Percentiles rank a stretch among this genome's conserved stretches.
Evolutionary conservation across 2,329 filamentous ascomycete species (phyloP).

Genomic region (Phoma herbarum): DNA sequence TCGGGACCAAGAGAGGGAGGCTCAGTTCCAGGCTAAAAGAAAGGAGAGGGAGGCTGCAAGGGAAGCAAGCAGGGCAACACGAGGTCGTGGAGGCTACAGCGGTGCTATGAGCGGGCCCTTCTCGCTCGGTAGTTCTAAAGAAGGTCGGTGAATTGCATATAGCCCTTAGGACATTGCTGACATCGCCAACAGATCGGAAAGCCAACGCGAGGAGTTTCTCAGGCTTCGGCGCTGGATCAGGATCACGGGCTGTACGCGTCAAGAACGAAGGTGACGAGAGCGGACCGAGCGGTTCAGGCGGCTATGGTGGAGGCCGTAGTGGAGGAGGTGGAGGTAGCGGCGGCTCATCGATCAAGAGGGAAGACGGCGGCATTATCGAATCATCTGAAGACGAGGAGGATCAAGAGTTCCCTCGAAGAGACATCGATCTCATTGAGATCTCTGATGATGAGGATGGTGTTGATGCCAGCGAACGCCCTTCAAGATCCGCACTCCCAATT

Average conservation of each 20-base stretch:
- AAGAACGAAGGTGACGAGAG: constrained; percentile 46
- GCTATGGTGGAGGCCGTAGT: constrained; percentile 16
- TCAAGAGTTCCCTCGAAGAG: constrained; percentile 54
- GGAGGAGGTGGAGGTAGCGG: constrained; percentile 23
- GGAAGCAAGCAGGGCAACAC: constrained; percentile 38
- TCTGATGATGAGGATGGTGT: constrained; percentile 61
- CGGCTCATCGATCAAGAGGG: constrained; percentile 33
- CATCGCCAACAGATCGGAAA: constrained; percentile 32
- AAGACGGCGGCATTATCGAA: constrained; percentile 55
- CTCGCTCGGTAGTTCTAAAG: constrained; percentile 42
- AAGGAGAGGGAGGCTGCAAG: constrained; percentile 28
- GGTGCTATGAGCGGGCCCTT: constrained; percentile 55
- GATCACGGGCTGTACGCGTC: constrained; percentile 41
- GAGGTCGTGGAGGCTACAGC: constrained; percentile 55
- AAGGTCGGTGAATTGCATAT: constrained; percentile 23
- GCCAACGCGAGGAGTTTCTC: constrained; percentile 30
- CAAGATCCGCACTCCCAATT: constrained; percentile 55
- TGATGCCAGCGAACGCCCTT: constrained; percentile 30
- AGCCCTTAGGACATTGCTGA: constrained; percentile 11
- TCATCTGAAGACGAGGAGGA: constrained; percentile 63
- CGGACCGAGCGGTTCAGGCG: constrained; percentile 29
- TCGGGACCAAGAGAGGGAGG: constrained; percentile 41
- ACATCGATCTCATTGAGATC: constrained; percentile 68
- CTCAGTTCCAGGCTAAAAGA: constrained; percentile 30
- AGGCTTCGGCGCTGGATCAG: constrained; percentile 40